Evolutionary conservation across 148 eudicot genomes (phyloP), one percentile per base, ranked within the genome.

Genomic region (Agrostemma githago): DNA sequence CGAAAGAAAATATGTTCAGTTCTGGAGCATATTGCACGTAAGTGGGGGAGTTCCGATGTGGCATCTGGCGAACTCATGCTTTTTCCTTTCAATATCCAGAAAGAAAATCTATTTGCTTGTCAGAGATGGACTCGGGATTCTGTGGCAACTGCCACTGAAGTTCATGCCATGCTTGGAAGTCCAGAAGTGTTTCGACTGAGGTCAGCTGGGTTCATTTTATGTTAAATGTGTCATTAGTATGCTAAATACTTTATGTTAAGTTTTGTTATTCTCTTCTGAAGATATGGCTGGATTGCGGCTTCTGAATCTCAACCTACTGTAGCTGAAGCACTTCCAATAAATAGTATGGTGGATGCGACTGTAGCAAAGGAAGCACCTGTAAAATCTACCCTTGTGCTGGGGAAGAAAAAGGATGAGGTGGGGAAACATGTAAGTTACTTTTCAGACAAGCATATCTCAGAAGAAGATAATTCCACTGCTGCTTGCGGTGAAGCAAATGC

Each of bases 1-100:
- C 84, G 91, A 72, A 96, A 96, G 85, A 96, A 90, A 84, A 90
- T 96, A 82, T 87, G 95, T 73, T 96, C 99, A 7, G 86, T 96
- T 70, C 65, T 92, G 79, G 99, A 96, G 72, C 99, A 92, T 78
- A 90, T 96, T 72, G 85, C 85, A 76, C 97, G 94, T 74, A 96
- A 96, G 80, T 96, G 99, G 99, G 99, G 97, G 44, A 83, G 75
- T 79, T 89, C 92, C 71, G 82, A 83, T 71, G 81, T 79, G 54
- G 93, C 88, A 42, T 74, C 81, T 72, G 90, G 93, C 74, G 97
- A 96, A 72, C 83, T 96, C 66, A 85, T 89, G 88, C 86, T 96
- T 44, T 88, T 92, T 48, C 97, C 99, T 74, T 89, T 77, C 75
- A 74, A 53, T 74, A 84, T 79, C 39, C 90, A 89, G 77, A 82